Evolutionary conservation across 768 basidiomycete genomes (phyloP), one percentile per base, ranked within the genome.

Genomic region (Trametes cingulata): DNA sequence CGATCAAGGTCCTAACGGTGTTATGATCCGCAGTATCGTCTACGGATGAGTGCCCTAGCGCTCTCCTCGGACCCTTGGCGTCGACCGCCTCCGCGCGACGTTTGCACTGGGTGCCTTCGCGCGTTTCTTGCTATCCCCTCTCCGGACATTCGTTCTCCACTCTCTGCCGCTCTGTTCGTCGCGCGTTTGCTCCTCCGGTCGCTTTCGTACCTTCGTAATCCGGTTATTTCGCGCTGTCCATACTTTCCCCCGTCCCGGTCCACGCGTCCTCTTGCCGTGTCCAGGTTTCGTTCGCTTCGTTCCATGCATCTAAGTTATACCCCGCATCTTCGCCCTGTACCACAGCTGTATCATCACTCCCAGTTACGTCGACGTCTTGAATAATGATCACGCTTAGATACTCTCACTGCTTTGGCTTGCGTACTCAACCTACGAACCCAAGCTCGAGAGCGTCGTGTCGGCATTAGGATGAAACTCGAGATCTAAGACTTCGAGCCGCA

Each of bases 41-140:
- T 72, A 72, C 67, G 71, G 71, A 58, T 72, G 58, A 72, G 47
- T 51, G n/a, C 40, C 19, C 25, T 40, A 6, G 25, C 33, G 39
- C 55, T 29, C 35, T 25, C 37, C 24, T 35, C 17, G 49, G 35
- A 29, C 43, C 43, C 49, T 41, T 41, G 10, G 43, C 62, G 55
- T 66, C 19, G 55, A 62, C 40, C 58, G 55, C 52, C 56, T 41
- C 41, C 24, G 39, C 49, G 54, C 49, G 55, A 33, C 27, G 48
- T 29, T n/a, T 29, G 60, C 60, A 56, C 60, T 60, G 58, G 15
- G 55, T 51, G 54, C 51, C 54, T 17, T 46, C 17, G 42, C 52
- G 43, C 47, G 39, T 39, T 47, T 33, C 49, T 35, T 41, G 15
- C 19, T 52, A 49, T 29, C 48, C 48, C 22, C 43, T 43, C 24